Evolutionary conservation across 352 stramenopile species (phyloP).

Genomic region (Elongisporangium undulatum): DNA sequence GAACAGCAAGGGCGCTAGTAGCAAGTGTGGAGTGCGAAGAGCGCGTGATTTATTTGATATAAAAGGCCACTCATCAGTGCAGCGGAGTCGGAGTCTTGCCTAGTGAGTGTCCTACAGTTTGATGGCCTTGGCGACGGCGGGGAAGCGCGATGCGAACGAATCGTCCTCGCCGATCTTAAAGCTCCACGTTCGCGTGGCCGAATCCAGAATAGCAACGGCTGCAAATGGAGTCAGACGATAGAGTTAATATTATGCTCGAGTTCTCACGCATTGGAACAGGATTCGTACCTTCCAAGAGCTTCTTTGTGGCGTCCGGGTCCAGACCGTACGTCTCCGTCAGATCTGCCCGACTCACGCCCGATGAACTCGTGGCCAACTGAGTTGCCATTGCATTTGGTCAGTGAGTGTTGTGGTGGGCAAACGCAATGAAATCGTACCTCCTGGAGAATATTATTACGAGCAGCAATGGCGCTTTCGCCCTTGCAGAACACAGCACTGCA

Average conservation of each 20-base stretch:
- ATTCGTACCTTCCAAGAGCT: constrained; percentile 32
- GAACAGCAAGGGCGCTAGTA: not conserved
- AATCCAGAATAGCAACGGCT: constrained; percentile 50
- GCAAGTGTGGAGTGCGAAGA: not conserved
- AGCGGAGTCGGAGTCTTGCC: not conserved
- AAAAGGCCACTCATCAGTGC: not conserved
- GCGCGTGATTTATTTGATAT: not conserved
- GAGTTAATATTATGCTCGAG: not conserved
- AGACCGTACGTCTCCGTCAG: constrained; percentile 38
- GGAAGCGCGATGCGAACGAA: constrained; percentile 46
- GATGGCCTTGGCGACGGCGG: constrained; percentile 36
- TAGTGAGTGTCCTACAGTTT: constrained; percentile 32
- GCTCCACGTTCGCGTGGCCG: constrained; percentile 38
- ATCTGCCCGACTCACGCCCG: constrained; percentile 37
- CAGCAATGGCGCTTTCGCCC: constrained; percentile 19
- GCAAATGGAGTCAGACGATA: not conserved
- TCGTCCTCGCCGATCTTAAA: constrained; percentile 48
- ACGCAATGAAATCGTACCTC: constrained; percentile 39
- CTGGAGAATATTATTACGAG: constrained; percentile 46
- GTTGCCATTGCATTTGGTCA: not conserved
- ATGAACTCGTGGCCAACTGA: constrained; percentile 28
- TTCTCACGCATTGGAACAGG: constrained; percentile 4
- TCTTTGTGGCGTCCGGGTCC: constrained; percentile 37
- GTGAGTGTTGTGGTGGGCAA: too few relatives aligned
- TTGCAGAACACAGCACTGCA: constrained; percentile 26